Evolutionary conservation across 805 yeast genomes (phyloP), one percentile per base, ranked within the genome.

Genomic region (Metschnikowia hibisci): DNA sequence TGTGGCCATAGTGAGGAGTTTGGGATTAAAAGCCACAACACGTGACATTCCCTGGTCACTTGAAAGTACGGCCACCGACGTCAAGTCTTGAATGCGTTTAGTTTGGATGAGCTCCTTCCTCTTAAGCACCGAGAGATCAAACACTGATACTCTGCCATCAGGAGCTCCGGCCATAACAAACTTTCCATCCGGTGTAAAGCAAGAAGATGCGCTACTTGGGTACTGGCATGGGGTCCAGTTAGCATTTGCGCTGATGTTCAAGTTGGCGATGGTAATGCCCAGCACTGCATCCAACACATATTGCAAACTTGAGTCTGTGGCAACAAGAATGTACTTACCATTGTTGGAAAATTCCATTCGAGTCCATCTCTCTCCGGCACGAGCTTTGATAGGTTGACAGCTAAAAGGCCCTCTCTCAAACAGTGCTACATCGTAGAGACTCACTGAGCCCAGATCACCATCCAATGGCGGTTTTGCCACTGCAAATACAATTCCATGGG

Each of bases 401-500:
- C 65, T 55, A 78, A 87, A 45, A 76, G 91, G 51, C 62, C 61
- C 79, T 28, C 74, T 73, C 27, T 80, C 82, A 55, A 77, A 77
- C 38, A 71, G 72, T 41, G 78, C 73, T 27, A 77, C 51, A 51
- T 84, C 87, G 55, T 86, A 87, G 26, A 90, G 62, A 2, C 79
- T 73, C 5, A 70, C 37, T 2, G 50, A 34, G 16, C 48, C 45
- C 15, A 30, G 29, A 15, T 50, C 55, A 34, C 32, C 42, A 32
- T 39, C 42, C 13, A 43, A 34, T 13, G 50, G 50, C 34, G 42
- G 39, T 28, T 46, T 52, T 0, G 62, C 89, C 11, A 84, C 74
- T 0, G 87, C 96, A 63, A 88, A 81, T 0, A 90, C 84, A 7
- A 82, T 66, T 1, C 96, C 96, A 30, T 85, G 77, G 1, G 96